Percentiles rank a stretch among this genome's conserved stretches.
phyloP scores from a whole-genome alignment of 192 early-diverging fungal species.

The Coemansia sp. region DNA sequence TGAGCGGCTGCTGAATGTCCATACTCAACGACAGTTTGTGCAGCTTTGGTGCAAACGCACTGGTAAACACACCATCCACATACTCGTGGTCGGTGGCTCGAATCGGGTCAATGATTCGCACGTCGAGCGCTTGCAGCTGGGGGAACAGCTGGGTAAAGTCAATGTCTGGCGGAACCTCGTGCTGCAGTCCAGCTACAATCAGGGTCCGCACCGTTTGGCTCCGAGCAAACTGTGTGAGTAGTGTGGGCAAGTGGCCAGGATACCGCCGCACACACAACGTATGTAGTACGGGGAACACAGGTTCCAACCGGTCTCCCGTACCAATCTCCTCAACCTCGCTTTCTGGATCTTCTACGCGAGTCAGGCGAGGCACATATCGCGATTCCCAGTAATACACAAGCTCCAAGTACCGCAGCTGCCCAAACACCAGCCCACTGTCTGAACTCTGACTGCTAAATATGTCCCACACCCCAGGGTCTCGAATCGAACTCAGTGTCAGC shows the following conservation, averaged over 20 bases:
- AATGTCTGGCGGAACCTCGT: constrained; percentile 1
- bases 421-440: not conserved
- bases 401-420: constrained; percentile 3
- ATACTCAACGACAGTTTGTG: not conserved
- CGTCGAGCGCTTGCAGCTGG: constrained; percentile 1
- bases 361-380: too few species aligned
- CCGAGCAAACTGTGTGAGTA: constrained; percentile 11
- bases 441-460: not conserved
- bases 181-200: constrained; percentile 12
- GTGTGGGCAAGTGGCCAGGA: not conserved
- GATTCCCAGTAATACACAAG: constrained; percentile 6
- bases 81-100: not conserved
- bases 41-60: not conserved
- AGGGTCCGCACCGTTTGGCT: constrained; percentile 9
- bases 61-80: not conserved
- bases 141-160: constrained; percentile 3
- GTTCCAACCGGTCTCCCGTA: not conserved
- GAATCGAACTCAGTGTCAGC: not conserved
- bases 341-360: not conserved
- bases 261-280: constrained; percentile 18
- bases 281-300: constrained; percentile 14
- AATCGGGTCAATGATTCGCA: constrained; percentile 7
- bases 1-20: not conserved
- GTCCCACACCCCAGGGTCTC: not conserved
- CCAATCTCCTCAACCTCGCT: not conserved